Percentiles rank a stretch among this genome's conserved stretches.
These are phyloP conservation scores for Salix purpurea DNA, from an alignment of 345 rosid species.

Conservation along the genomic window DNA sequence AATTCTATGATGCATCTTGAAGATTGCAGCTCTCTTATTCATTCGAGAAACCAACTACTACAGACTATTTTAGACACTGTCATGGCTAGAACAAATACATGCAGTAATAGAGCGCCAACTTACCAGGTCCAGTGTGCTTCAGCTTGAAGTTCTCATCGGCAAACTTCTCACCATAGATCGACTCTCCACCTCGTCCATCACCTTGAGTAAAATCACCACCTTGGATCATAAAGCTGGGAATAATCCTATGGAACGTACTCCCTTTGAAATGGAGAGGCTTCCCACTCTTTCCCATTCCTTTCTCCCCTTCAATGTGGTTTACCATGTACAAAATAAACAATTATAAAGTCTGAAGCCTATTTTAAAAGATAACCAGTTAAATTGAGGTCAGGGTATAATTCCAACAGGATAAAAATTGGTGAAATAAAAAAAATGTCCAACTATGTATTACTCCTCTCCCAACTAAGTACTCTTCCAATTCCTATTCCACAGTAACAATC, in stretches of 20 bases:
- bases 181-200: conserved; percentile 90
- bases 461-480: too few species aligned
- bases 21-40: neutral
- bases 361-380: neutral
- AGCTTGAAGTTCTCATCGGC: conserved; percentile 87
- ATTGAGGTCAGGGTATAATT: neutral
- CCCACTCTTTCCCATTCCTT: conserved; percentile 81
- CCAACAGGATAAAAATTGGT: neutral
- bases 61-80: too few species aligned
- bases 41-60: too few species aligned
- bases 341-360: neutral
- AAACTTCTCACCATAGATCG: conserved; percentile 89
- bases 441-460: neutral
- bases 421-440: neutral
- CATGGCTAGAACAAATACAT: too few species aligned
- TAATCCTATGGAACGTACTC: conserved; percentile 79
- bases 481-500: too few species aligned
- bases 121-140: conserved; percentile 92
- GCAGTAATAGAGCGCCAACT: neutral
- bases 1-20: neutral
- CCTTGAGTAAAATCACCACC: conserved; percentile 94
- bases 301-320: conserved; percentile 56
- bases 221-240: conserved; percentile 90
- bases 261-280: conserved; percentile 82
- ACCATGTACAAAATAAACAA: neutral